phyloP scores from a whole-genome alignment of 1,284 basidiomycete genomes.

The Inonotus obliquus region DNA sequence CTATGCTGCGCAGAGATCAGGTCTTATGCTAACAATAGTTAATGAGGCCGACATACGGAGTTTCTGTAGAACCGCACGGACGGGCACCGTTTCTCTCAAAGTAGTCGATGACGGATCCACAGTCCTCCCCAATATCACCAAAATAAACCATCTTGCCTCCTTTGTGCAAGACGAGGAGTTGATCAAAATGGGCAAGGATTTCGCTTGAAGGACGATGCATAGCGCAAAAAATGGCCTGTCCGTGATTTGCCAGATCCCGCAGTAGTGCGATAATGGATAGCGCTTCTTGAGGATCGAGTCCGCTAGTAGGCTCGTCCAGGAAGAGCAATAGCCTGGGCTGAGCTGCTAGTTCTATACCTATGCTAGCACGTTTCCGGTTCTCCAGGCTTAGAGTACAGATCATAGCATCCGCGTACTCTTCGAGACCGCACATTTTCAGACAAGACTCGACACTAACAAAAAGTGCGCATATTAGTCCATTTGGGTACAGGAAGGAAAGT shows the following conservation, averaged over 20 bases:
- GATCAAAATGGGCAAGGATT: slow-evolving; percentile 69
- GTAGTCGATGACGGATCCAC: slow-evolving; percentile 56
- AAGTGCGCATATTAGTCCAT: not conserved
- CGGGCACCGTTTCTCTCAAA: slow-evolving; percentile 61
- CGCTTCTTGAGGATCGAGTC: slow-evolving; percentile 85
- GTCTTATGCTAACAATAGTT: too few species aligned
- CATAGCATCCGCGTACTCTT: slow-evolving; percentile 65
- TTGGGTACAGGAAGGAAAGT: not conserved
- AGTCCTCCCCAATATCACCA: slow-evolving; percentile 66
- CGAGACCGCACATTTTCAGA: slow-evolving; percentile 75
- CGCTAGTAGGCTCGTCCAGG: slow-evolving; percentile 80
- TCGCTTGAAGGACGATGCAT: slow-evolving; percentile 62
- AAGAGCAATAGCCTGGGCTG: slow-evolving; percentile 77
- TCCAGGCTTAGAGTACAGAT: slow-evolving; percentile 76
- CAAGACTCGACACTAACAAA: slow-evolving; percentile 65
- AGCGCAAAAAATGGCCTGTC: slow-evolving; percentile 36
- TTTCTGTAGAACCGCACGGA: slow-evolving; percentile 35
- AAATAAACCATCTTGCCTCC: slow-evolving; percentile 80
- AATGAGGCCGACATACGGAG: slow-evolving; percentile 31
- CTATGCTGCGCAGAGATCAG: slow-evolving; percentile 27
- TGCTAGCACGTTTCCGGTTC: slow-evolving; percentile 75
- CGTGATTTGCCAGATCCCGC: slow-evolving; percentile 48
- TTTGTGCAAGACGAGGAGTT: slow-evolving; percentile 50
- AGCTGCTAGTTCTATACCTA: slow-evolving; percentile 79
- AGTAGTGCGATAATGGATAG: slow-evolving; percentile 83